phyloP scores from a whole-genome alignment of 805 yeast genomes.

The Barnettozyma pratensis region DNA sequence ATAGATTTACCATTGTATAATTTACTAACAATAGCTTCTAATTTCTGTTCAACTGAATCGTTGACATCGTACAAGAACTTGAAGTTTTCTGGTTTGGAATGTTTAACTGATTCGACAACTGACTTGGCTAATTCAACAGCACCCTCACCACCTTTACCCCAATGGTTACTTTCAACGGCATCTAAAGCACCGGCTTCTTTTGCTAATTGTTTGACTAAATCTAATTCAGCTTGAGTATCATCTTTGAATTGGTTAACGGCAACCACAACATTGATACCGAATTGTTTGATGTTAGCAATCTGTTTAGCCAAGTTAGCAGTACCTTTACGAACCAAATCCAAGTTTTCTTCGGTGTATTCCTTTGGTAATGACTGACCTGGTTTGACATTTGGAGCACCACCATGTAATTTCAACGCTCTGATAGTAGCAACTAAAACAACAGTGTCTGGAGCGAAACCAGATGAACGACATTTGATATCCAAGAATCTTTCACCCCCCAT shows the following conservation, averaged over 20 bases:
- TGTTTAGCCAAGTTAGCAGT: slow-evolving; percentile 75
- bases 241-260: slow-evolving; percentile 77
- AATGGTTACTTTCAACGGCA: slow-evolving; percentile 78
- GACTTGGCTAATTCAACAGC: slow-evolving; percentile 71
- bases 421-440: slow-evolving; percentile 81
- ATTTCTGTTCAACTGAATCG: slow-evolving; percentile 63
- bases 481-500: slow-evolving; percentile 90
- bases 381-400: slow-evolving; percentile 86
- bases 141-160: slow-evolving; percentile 85
- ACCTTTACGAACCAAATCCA: slow-evolving; percentile 63
- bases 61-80: slow-evolving; percentile 57
- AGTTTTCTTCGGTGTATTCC: slow-evolving; percentile 67
- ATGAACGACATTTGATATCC: slow-evolving; percentile 76
- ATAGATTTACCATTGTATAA: slow-evolving; percentile 77
- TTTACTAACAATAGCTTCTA: slow-evolving; percentile 60
- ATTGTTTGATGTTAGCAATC: slow-evolving; percentile 63
- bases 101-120: slow-evolving; percentile 56
- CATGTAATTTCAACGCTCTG: slow-evolving; percentile 80
- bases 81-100: slow-evolving; percentile 35
- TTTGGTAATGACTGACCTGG: slow-evolving; percentile 77
- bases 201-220: slow-evolving; percentile 60
- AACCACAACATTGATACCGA: slow-evolving; percentile 76
- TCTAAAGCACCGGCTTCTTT: slow-evolving; percentile 73
- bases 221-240: slow-evolving; percentile 66
- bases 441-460: slow-evolving; percentile 74